Evolutionary conservation across 179 eudicot species (phyloP).

Genomic region (Beta macrorhiza): DNA sequence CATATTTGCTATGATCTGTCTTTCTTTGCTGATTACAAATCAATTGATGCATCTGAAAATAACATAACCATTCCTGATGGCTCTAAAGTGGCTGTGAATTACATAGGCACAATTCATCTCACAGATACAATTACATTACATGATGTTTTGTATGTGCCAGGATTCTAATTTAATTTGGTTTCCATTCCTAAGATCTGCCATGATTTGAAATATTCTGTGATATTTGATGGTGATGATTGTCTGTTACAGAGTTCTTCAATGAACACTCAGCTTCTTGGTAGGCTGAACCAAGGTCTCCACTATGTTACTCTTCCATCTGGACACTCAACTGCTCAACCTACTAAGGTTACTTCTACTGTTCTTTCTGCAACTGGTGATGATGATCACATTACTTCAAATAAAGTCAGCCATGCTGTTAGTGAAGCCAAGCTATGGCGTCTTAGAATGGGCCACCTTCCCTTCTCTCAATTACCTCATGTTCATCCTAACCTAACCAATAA

Average conservation of each 20-base stretch:
- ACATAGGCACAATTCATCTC: not conserved
- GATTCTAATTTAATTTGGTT: not conserved
- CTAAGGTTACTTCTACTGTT: no score
- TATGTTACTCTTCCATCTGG: not conserved
- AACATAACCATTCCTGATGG: constrained; percentile 9
- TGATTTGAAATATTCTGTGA: not conserved
- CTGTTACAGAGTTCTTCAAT: not conserved
- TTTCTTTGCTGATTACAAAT: not conserved
- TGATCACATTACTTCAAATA: no score
- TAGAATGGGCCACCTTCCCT: not conserved
- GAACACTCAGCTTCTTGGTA: not conserved
- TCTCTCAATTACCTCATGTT: not conserved
- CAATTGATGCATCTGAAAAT: no score
- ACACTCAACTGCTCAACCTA: no score
- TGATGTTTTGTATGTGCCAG: constrained; percentile 1
- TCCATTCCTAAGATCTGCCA: not conserved
- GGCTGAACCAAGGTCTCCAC: not conserved
- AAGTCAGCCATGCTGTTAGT: no score
- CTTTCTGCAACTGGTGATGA: no score
- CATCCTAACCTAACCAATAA: no score
- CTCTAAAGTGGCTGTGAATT: rapidly evolving
- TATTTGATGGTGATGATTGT: not conserved
- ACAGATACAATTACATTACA: not conserved
- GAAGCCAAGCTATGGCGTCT: not conserved
- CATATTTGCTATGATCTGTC: no score